Percentiles rank a stretch among this genome's conserved stretches.
Conservation (phyloP, 148 eudicot species). For the Beta vulgaris region DNA sequence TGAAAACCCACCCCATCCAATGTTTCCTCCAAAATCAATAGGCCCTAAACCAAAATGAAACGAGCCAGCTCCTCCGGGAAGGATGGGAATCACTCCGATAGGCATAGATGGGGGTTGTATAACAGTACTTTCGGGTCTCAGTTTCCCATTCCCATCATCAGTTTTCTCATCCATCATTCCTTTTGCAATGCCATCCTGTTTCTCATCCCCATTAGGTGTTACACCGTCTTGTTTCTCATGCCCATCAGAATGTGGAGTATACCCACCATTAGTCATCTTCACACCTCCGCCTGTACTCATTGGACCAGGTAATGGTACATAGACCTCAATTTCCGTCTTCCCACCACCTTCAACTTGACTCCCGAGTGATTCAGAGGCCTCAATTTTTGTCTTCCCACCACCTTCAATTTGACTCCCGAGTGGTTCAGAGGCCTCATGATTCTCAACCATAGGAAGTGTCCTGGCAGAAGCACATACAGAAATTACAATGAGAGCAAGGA, state of each 20-base stretch:
- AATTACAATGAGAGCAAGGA: conserved; percentile 16
- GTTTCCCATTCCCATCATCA: neutral
- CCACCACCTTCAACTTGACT: neutral
- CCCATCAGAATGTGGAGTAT: neutral
- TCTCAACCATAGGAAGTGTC: conserved; percentile 7
- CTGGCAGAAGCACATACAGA: conserved; percentile 19
- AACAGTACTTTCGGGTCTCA: neutral
- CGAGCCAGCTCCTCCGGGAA: conserved; percentile 15
- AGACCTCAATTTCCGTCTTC: neutral
- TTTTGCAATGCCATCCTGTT: neutral
- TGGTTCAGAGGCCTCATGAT: neutral
- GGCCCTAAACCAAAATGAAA: conserved; percentile 27
- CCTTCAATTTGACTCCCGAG: neutral
- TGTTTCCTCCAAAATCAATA: conserved; percentile 20
- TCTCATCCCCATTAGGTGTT: no score
- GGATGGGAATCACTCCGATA: conserved; percentile 1
- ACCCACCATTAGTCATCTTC: neutral
- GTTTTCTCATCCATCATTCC: neutral
- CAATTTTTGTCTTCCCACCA: neutral
- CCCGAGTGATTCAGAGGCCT: neutral
- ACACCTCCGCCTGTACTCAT: neutral
- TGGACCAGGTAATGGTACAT: neutral
- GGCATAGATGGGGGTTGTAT: neutral
- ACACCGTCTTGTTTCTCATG: neutral
- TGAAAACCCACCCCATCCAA: conserved; percentile 6